A percentile compares a stretch with the other conserved stretches of the same genome.
Evolutionary conservation across 1,139 yeast genomes (phyloP).

Genomic region (Pichia norvegensis): DNA sequence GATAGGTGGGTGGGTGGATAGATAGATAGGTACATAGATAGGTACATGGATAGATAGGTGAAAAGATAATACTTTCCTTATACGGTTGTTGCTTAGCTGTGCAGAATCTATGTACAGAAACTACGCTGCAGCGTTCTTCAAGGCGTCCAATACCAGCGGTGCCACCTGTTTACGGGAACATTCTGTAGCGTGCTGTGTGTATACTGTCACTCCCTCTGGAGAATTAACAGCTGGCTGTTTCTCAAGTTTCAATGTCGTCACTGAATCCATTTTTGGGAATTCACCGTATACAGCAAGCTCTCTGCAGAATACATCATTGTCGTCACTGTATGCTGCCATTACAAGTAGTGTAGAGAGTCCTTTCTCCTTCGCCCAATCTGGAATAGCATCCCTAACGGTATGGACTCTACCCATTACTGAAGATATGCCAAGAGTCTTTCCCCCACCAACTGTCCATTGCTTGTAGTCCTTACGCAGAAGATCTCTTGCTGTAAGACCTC

Average conservation of each 20-base stretch:
- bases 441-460: slow-evolving; percentile 45
- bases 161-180: neutral
- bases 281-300: neutral
- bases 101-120: no score
- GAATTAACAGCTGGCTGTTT: neutral
- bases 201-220: neutral
- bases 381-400: slow-evolving; percentile 2
- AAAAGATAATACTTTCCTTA: no score
- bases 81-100: no score
- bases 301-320: neutral
- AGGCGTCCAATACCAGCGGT: neutral
- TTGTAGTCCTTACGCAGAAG: slow-evolving; percentile 78
- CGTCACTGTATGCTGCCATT: neutral
- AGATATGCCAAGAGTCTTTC: slow-evolving; percentile 55
- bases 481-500: slow-evolving; percentile 51
- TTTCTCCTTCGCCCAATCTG: neutral
- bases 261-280: neutral
- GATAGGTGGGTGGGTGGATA: neutral
- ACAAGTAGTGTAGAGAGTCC: neutral
- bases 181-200: neutral
- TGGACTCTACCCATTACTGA: slow-evolving; percentile 3
- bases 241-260: neutral
- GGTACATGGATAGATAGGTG: no score
- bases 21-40: neutral
- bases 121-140: neutral